Percentiles rank a stretch among this genome's conserved stretches.
Conservation (phyloP, 257 asterid species). For the Haberlea rhodopensis region DNA sequence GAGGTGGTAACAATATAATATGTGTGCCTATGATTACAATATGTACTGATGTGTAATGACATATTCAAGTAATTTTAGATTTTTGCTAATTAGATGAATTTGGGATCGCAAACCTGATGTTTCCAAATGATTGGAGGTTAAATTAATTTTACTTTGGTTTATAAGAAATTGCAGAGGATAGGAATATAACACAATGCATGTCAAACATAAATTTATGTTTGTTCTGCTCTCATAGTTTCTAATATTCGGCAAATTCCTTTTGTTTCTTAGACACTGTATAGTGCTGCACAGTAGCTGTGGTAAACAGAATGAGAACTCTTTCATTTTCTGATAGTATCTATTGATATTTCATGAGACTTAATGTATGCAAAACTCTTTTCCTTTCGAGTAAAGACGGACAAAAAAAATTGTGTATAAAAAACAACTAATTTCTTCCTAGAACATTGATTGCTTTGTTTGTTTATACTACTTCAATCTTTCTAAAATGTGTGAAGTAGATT, state of each 20-base stretch:
- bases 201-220: too few species aligned
- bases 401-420: not conserved
- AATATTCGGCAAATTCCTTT: not conserved
- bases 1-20: constrained; percentile 45
- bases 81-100: not conserved
- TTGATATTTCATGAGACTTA: constrained; percentile 14
- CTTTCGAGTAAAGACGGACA: constrained; percentile 4
- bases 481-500: constrained; percentile 6
- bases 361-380: not conserved
- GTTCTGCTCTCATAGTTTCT: too few species aligned
- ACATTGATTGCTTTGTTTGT: constrained; percentile 19
- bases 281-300: not conserved
- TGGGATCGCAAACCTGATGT: not conserved
- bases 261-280: not conserved
- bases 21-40: constrained; percentile 5
- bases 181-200: too few species aligned
- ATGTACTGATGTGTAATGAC: not conserved
- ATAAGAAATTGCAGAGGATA: too few species aligned
- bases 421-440: constrained; percentile 7
- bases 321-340: not conserved
- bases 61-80: constrained; percentile 8
- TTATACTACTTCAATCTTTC: constrained; percentile 27
- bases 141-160: too few species aligned
- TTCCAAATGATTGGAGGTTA: too few species aligned
- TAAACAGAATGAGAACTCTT: not conserved